Conservation (phyloP, 441 rosid genomes). For the Cnidoscolus chayamansa region DNA sequence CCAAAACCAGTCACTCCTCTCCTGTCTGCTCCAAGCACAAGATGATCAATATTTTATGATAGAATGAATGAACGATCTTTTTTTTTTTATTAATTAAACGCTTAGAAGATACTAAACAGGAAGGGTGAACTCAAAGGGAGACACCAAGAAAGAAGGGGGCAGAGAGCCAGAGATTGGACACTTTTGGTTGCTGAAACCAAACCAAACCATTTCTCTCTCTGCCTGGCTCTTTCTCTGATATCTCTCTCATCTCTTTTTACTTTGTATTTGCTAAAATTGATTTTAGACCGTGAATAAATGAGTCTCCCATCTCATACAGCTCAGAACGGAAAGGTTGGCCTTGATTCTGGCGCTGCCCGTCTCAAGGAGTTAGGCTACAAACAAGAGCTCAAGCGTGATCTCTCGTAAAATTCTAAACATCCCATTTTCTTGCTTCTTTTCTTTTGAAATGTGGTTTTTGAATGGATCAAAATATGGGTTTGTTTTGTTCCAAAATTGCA, state of each 20-base stretch:
- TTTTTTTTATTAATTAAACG: background rate
- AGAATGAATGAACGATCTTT: background rate
- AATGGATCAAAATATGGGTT: background rate
- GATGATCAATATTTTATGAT: background rate
- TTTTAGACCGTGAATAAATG: constrained; percentile 22
- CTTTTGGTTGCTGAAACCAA: constrained; percentile 4
- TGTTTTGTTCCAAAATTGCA: constrained; percentile 27
- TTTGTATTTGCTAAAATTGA: constrained; percentile 3
- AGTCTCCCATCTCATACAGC: constrained; percentile 25
- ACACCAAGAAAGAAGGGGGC: background rate
- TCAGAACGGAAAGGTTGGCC: constrained; percentile 26
- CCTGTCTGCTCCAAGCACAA: background rate
- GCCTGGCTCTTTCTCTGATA: background rate
- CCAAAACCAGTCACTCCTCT: background rate
- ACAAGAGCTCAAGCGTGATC: constrained; percentile 94
- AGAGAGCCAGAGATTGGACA: background rate
- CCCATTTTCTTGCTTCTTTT: background rate
- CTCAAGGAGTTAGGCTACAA: constrained; percentile 89
- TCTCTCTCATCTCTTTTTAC: background rate
- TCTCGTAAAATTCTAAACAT: constrained; percentile 53
- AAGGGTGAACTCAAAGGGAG: background rate
- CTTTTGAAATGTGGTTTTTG: background rate
- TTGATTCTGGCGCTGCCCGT: constrained; percentile 74
- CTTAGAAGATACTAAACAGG: background rate
- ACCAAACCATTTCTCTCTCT: background rate